Conservation (phyloP, 176 grass and related monocot genomes). For the Melocanna baccifera region DNA sequence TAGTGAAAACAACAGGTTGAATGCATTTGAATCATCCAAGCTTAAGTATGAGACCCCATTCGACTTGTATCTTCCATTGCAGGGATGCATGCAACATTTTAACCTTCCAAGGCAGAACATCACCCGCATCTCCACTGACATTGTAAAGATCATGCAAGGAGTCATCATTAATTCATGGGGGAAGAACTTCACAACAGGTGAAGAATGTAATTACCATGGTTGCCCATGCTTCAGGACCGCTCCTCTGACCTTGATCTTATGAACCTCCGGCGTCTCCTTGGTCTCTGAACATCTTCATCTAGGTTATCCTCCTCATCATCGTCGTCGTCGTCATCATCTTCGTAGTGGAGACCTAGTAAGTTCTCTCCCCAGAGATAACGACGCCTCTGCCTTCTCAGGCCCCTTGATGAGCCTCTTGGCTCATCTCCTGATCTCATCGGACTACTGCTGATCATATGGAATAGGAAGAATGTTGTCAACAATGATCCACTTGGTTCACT, state of each 20-base stretch:
- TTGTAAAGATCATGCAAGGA: slow-evolving; percentile 9
- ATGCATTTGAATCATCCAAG: neutral
- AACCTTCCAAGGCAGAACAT: neutral
- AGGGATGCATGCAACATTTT: neutral
- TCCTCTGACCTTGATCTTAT: slow-evolving; percentile 57
- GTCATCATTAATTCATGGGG: slow-evolving; percentile 32
- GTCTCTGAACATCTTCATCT: slow-evolving; percentile 59
- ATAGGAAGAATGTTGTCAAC: slow-evolving; percentile 68
- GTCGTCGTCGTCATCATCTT: slow-evolving; percentile 31
- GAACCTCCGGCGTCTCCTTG: slow-evolving; percentile 56
- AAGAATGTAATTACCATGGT: slow-evolving; percentile 31
- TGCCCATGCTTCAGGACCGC: slow-evolving; percentile 13
- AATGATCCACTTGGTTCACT: slow-evolving; percentile 52
- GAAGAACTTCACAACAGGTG: slow-evolving; percentile 20
- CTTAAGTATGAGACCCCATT: neutral
- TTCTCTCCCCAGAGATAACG: slow-evolving; percentile 84
- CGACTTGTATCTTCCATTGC: neutral
- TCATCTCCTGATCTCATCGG: slow-evolving; percentile 47
- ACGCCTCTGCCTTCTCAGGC: slow-evolving; percentile 55
- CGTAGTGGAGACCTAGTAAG: slow-evolving; percentile 61
- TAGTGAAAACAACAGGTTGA: neutral
- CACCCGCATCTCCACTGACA: slow-evolving; percentile 6
- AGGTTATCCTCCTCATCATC: slow-evolving; percentile 33
- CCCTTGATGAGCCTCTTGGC: slow-evolving; percentile 39
- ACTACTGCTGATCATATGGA: slow-evolving; percentile 62